Evolutionary conservation across 805 yeast species (phyloP), one percentile per base, ranked within the genome.

Genomic region (Candida khao-thaluensis): DNA sequence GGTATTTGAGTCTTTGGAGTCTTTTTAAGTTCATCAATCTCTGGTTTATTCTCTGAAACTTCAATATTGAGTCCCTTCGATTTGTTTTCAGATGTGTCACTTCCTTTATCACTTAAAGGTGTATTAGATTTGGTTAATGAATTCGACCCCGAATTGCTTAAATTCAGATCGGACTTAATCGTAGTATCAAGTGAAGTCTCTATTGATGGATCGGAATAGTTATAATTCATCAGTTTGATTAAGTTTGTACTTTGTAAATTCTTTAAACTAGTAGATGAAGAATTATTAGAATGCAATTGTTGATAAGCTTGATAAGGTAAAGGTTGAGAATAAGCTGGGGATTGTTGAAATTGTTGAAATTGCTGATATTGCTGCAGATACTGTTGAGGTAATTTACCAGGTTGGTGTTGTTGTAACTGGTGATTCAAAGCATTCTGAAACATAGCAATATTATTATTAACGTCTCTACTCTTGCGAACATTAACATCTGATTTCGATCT

Each of bases 291-390:
- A 35, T 37, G 37, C 5, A 25, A 21, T 17, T 34, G 40, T 30
- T 42, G 45, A 21, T 41, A 37, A 8, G 41, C 34, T 26, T 42
- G 45, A 30, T 42, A 37, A 7, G 38, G 45, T 7, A 30, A 23
- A 3, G 40, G 40, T 23, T 30, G 42, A 16, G 10, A 23, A 26
- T 26, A 28, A 18, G 21, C 25, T 6, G 40, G 26, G 18, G 30
- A 6, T 16, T 11, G 35, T 35, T 44, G 48, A 15, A 37, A 38
- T 22, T 43, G 47, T 22, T 47, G 50, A 26, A 41, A 47, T 17
- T 47, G 50, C 17, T 43, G 50, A 22, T 34, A 46, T 25, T 46
- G 50, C 5, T 47, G 42, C 35, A 40, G 48, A 12, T 41, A 43
- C 18, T 47, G 47, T 25, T 43, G 50, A 17, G 43, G 47, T 25